Conservation (phyloP, 2,329 filamentous ascomycete genomes). For the Stenocarpella maydis region DNA sequence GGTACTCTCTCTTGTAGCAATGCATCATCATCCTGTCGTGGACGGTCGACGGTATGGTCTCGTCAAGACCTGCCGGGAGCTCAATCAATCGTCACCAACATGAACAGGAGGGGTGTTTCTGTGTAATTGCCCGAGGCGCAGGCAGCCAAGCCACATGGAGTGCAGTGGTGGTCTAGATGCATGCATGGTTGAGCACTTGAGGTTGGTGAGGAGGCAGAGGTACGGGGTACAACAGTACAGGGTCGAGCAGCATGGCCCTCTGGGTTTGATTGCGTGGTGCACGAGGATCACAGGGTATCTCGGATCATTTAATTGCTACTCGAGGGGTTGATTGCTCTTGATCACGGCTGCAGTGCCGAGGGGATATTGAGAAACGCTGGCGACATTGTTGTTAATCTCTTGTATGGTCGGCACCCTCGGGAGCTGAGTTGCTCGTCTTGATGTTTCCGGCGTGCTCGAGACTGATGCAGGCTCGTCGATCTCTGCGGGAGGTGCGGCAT, state of each 20-base stretch:
- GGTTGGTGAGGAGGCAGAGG: too few species aligned
- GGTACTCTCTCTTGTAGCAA: neutral
- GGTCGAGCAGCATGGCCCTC: slow-evolving; percentile 2
- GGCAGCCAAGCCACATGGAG: neutral
- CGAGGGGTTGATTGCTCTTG: slow-evolving; percentile 10
- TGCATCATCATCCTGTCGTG: slow-evolving; percentile 5
- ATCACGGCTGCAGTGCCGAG: neutral
- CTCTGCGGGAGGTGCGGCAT: neutral
- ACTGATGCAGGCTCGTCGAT: slow-evolving; percentile 17
- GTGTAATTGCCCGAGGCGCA: neutral
- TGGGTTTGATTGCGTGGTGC: slow-evolving; percentile 24
- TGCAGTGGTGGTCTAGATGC: neutral
- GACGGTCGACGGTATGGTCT: neutral
- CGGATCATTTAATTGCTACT: slow-evolving; percentile 9
- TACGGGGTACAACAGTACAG: neutral
- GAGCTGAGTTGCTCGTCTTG: neutral
- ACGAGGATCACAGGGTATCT: slow-evolving; percentile 22
- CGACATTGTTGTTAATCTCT: slow-evolving; percentile 18
- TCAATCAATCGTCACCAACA: neutral
- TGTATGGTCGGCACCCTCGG: too few species aligned
- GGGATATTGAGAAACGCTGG: slow-evolving; percentile 9
- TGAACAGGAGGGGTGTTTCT: neutral
- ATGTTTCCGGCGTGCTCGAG: neutral
- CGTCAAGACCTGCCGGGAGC: too few species aligned
- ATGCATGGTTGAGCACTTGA: neutral